These are phyloP conservation scores for Ceratocystis variospora DNA, from an alignment of 2,329 filamentous ascomycete species.

Conservation along the genomic window DNA sequence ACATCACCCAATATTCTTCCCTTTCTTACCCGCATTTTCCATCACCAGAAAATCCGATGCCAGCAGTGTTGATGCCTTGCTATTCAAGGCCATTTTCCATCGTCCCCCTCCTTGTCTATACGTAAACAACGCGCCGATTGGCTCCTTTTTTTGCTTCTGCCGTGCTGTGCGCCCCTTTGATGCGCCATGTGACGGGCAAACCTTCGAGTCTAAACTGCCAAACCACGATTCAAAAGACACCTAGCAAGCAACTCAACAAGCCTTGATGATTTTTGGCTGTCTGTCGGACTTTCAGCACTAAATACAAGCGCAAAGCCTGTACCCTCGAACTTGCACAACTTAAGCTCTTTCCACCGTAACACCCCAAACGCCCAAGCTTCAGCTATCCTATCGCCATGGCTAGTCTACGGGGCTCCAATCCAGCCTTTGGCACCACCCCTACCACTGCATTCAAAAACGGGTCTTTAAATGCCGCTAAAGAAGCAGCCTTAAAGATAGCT, in stretches of 20 bases:
- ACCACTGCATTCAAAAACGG: slow-evolving; percentile 16
- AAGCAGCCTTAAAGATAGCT: background rate
- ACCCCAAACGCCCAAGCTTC: background rate
- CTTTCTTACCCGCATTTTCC: background rate
- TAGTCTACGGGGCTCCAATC: slow-evolving; percentile 5
- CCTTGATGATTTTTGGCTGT: background rate
- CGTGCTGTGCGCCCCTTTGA: background rate
- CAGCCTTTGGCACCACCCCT: slow-evolving; percentile 2
- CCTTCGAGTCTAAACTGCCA: background rate
- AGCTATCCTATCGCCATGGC: background rate
- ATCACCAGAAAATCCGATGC: background rate
- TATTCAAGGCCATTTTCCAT: background rate
- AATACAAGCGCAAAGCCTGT: no score
- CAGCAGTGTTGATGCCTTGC: background rate
- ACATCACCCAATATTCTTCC: background rate
- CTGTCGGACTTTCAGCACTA: background rate
- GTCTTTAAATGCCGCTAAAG: slow-evolving; percentile 15
- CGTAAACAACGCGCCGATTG: background rate
- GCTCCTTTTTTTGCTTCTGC: background rate
- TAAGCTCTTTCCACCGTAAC: background rate
- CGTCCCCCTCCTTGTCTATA: background rate
- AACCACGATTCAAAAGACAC: background rate
- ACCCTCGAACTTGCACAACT: background rate
- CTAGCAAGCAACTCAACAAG: background rate
- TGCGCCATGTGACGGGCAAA: background rate